Conservation (phyloP, 2,329 filamentous ascomycete genomes). For the Colletotrichum sp. region DNA sequence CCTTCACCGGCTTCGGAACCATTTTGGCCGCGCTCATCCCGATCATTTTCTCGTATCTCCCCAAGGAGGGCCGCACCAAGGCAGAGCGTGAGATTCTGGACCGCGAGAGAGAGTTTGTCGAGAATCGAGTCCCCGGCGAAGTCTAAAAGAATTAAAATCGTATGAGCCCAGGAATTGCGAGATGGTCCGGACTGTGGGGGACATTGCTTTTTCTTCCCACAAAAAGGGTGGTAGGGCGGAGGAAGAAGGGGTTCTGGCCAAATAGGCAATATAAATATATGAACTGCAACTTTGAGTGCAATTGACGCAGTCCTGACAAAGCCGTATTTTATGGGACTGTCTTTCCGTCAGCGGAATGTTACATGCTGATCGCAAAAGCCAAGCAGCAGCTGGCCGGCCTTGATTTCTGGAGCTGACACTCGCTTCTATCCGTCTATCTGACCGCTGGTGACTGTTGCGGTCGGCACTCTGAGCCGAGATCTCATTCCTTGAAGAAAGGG, state of each 20-base stretch:
- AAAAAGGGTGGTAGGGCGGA: neutral
- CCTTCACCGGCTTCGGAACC: slow-evolving; percentile 13
- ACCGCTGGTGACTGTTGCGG: neutral
- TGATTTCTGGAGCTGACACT: neutral
- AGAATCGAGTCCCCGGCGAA: neutral
- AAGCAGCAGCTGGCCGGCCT: neutral
- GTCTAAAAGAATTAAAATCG: slow-evolving; percentile 1
- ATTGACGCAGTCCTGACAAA: neutral
- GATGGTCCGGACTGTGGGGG: neutral
- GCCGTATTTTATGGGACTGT: neutral
- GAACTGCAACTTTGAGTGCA: neutral
- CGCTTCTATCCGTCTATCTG: neutral
- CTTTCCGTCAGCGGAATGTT: neutral
- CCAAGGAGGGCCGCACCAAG: slow-evolving; percentile 19
- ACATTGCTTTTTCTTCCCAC: neutral
- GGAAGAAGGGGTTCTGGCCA: neutral
- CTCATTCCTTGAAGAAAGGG: neutral
- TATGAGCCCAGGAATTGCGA: neutral
- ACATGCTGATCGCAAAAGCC: neutral
- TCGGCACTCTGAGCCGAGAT: neutral
- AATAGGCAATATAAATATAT: neutral
- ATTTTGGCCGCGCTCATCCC: slow-evolving; percentile 19
- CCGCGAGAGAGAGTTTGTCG: neutral
- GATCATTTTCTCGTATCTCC: slow-evolving; percentile 21
- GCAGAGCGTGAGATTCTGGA: slow-evolving; percentile 11